phyloP scores from a whole-genome alignment of 257 asterid genomes.

The Schizonepeta tenuifolia region DNA sequence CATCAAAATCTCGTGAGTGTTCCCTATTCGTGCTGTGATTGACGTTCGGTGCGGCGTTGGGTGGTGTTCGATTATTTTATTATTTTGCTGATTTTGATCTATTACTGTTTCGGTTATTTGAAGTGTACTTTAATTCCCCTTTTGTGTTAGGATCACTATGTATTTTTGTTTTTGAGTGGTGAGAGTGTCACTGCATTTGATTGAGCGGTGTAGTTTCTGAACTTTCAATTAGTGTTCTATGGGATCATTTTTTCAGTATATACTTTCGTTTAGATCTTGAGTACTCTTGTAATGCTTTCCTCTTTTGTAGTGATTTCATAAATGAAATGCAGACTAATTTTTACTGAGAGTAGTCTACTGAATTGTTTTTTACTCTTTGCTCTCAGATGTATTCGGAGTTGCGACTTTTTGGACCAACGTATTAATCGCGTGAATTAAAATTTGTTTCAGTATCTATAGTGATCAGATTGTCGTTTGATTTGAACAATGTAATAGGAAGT shows the following conservation, averaged over 20 bases:
- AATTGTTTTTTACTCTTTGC: not conserved
- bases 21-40: not conserved
- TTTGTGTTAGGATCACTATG: too few relatives aligned
- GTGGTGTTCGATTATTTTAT: not conserved
- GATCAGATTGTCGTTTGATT: not conserved
- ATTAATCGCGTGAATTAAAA: too few relatives aligned
- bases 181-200: conserved; percentile 13
- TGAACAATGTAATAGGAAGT: not conserved
- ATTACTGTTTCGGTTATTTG: too few relatives aligned
- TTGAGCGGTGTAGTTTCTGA: not conserved
- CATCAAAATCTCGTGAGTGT: conserved; percentile 50
- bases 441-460: not conserved
- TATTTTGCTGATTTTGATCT: too few relatives aligned
- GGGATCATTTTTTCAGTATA: conserved; percentile 10
- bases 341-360: not conserved
- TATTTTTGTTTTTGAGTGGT: too few relatives aligned
- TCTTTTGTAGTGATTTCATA: not conserved
- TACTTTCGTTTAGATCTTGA: conserved; percentile 17
- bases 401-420: too few relatives aligned
- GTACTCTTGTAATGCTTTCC: not conserved
- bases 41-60: not conserved
- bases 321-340: not conserved
- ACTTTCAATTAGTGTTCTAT: conserved; percentile 5
- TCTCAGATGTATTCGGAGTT: not conserved
- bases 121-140: too few relatives aligned